Percentiles rank a stretch among this genome's conserved stretches.
Evolutionary conservation across 2,329 filamentous ascomycete genomes (phyloP).

Genomic region (Thelonectria blattea): DNA sequence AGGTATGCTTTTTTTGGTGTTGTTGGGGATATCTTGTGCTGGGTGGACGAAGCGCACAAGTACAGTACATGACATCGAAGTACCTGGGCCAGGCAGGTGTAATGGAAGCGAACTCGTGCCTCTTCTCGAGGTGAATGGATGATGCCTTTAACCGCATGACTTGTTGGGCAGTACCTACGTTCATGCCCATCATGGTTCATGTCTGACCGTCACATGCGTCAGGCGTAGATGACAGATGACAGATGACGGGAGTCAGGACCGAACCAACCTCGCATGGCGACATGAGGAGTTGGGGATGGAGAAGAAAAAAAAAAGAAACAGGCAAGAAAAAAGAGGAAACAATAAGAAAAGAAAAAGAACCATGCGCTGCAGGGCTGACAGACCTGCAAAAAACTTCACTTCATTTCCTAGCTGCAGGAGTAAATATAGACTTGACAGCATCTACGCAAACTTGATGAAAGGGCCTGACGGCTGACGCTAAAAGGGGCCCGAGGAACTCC

Average conservation of each 20-base stretch:
- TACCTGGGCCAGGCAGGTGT: not conserved
- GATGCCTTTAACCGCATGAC: conserved; percentile 13
- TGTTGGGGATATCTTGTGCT: not conserved
- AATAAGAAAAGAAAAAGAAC: not conserved
- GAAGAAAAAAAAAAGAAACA: not conserved
- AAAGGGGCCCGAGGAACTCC: conserved; percentile 6
- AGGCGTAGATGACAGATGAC: conserved; percentile 8
- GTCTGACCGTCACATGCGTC: conserved; percentile 13
- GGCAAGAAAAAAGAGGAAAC: not conserved
- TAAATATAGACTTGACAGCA: not conserved
- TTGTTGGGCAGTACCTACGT: not conserved
- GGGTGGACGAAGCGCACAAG: not conserved
- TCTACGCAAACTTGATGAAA: conserved; percentile 4
- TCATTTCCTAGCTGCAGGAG: conserved; percentile 7
- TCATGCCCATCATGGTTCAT: not conserved
- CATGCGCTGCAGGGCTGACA: not conserved
- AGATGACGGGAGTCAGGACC: not conserved
- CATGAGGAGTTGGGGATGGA: not conserved
- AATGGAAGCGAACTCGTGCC: not conserved
- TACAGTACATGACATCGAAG: not conserved
- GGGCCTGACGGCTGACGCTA: conserved; percentile 7
- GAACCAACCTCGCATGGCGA: no score
- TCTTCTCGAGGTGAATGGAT: not conserved
- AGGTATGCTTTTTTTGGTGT: no score
- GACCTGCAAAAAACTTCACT: not conserved